A percentile compares a stretch with the other conserved stretches of the same genome.
Conservation (phyloP, 2,329 filamentous ascomycete species). For the Endothia cerciana region DNA sequence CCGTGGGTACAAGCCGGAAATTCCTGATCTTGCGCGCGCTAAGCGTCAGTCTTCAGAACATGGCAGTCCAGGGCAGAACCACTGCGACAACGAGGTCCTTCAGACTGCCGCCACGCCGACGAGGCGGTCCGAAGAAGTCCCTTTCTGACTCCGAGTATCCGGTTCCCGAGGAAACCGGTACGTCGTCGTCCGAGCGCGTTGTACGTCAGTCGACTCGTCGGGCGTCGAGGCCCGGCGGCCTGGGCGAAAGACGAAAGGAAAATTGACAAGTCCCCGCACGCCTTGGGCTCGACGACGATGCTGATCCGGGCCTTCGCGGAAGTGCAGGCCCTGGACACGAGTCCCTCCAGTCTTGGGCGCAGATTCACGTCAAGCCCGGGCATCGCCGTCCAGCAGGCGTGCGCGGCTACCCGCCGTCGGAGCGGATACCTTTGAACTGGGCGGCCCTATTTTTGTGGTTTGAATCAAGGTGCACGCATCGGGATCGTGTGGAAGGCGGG, state of each 20-base stretch:
- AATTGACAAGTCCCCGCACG: constrained; percentile 21
- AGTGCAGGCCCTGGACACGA: constrained; percentile 4
- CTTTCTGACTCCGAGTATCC: constrained; percentile 1
- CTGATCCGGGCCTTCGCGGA: neutral
- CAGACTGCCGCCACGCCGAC: constrained; percentile 16
- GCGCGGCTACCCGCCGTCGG: constrained; percentile 20
- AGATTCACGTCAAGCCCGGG: constrained; percentile 4
- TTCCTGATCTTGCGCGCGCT: constrained; percentile 20
- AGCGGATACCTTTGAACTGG: constrained; percentile 24
- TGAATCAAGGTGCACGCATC: constrained; percentile 3
- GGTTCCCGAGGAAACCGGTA: neutral
- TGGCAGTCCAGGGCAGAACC: neutral
- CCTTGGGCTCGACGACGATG: constrained; percentile 17
- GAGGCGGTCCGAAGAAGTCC: constrained; percentile 15
- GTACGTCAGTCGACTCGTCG: constrained; percentile 9
- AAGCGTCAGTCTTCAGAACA: constrained; percentile 10
- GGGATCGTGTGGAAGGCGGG: neutral
- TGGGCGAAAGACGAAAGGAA: constrained; percentile 4
- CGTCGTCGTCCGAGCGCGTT: constrained; percentile 1
- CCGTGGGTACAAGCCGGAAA: constrained; percentile 19
- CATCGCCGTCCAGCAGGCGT: constrained; percentile 16
- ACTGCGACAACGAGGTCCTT: constrained; percentile 6
- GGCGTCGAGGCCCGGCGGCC: neutral
- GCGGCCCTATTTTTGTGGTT: constrained; percentile 3
- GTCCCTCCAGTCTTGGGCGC: constrained; percentile 17